These are phyloP conservation scores for Alternaria gansuensis DNA, from an alignment of 2,329 filamentous ascomycete species.

Conservation along the genomic window DNA sequence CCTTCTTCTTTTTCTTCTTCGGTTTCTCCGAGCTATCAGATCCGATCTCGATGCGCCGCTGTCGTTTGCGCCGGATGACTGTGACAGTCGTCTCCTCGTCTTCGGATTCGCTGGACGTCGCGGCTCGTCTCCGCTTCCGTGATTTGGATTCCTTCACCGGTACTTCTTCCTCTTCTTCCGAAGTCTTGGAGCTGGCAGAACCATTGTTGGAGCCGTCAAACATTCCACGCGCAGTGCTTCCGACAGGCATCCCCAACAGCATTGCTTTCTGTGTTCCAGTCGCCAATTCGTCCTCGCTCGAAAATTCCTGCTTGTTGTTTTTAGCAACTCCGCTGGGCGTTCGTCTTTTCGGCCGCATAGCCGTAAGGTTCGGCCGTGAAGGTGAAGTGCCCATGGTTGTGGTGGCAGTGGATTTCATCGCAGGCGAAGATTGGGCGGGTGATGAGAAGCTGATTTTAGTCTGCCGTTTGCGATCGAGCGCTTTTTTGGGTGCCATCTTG, in stretches of 20 bases:
- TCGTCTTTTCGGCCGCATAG: slow-evolving; percentile 32
- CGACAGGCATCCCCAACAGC: slow-evolving; percentile 33
- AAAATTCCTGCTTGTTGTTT: slow-evolving; percentile 25
- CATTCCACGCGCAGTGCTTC: slow-evolving; percentile 31
- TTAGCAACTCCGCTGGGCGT: slow-evolving; percentile 25
- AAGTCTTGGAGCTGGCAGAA: slow-evolving; percentile 17
- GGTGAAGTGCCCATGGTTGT: slow-evolving; percentile 15
- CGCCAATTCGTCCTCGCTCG: slow-evolving; percentile 38
- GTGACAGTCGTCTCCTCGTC: slow-evolving; percentile 22
- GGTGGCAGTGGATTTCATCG: slow-evolving; percentile 19
- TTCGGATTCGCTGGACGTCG: slow-evolving; percentile 14
- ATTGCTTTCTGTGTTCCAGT: slow-evolving; percentile 25
- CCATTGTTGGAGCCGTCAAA: slow-evolving; percentile 37
- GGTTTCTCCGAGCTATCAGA: slow-evolving; percentile 11
- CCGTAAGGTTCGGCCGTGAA: slow-evolving; percentile 19
- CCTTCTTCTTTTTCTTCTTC: slow-evolving; percentile 10
- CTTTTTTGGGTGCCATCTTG: slow-evolving; percentile 40
- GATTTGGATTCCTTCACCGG: slow-evolving; percentile 7
- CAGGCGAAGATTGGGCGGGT: slow-evolving; percentile 53
- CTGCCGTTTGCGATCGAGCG: slow-evolving; percentile 48
- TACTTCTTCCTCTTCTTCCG: slow-evolving; percentile 14
- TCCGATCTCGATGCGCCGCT: slow-evolving; percentile 10
- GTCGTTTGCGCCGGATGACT: slow-evolving; percentile 27
- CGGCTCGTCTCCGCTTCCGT: slow-evolving; percentile 32
- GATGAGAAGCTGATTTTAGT: slow-evolving; percentile 57